Evolutionary conservation across 2,329 filamentous ascomycete species (phyloP), one percentile per base, ranked within the genome.

Genomic region (Zasmidium cellare): DNA sequence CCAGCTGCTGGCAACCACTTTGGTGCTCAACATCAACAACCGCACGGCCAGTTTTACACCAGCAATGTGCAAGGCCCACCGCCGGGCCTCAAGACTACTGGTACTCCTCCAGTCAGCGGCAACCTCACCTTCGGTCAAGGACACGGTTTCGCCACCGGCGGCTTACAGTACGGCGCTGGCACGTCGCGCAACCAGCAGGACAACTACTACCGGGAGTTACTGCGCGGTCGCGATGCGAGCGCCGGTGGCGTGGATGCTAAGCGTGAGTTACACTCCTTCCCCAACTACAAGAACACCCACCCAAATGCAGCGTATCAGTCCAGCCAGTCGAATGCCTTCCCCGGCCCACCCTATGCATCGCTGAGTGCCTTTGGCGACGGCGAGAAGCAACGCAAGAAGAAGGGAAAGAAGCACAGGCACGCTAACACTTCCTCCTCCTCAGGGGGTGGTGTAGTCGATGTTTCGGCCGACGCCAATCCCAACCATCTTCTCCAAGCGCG

Each of bases 381-480:
- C 49, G 66, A 71, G 53, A 71, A 96, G 88, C 92, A 68, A 59
- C 64, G 65, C 31, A 96, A 96, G 89, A 97, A 96, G 87, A 96
- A 96, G 91, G 92, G 92, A 84, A 97, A 96, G 87, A 97, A 97
- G 91, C 93, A 97, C 85, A 96, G 92, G 88, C 92, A 97, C 88
- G 93, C 92, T 94, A 96, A 97, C 91, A 97, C 93, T 93, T 96
- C 92, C 90, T 97, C 93, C 87, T 96, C 92, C 87, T 69, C 67
- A 35, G 90, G 90, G 84, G 92, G 92, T 87, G 92, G 91, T 84
- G 87, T 97, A 93, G 92, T 96, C 83, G 92, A 97, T 96, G 91
- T 64, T 58, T 62, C 62, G 46, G 35, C 51, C 56, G 96, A 92
- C 91, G 90, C 84, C 92, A 97, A 91, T 52, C 56, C 93, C 93